These are phyloP conservation scores for Tarenaya hassleriana DNA, from an alignment of 345 rosid genomes.

Conservation along the genomic window DNA sequence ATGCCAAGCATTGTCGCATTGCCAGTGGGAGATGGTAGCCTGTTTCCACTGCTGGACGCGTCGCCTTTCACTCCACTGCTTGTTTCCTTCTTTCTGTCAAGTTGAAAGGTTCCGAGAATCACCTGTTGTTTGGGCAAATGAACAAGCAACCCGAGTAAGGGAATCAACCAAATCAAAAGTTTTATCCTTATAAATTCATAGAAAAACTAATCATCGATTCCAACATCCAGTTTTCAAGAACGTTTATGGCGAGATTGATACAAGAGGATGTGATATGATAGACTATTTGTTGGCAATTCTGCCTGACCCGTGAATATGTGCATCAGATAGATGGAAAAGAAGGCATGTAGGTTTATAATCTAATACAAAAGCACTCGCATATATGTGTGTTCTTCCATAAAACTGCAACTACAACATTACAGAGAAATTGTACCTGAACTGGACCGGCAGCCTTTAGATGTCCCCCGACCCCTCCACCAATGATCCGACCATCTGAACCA, in stretches of 20 bases:
- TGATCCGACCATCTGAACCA: constrained; percentile 59
- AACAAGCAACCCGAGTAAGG: too few species aligned
- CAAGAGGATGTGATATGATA: not conserved
- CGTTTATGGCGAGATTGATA: not conserved
- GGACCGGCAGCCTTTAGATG: constrained; percentile 81
- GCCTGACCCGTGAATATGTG: too few species aligned
- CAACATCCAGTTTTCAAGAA: too few species aligned
- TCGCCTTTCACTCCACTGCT: constrained; percentile 39
- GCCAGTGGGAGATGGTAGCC: constrained; percentile 50
- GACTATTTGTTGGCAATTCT: too few species aligned
- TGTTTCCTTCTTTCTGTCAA: constrained; percentile 47
- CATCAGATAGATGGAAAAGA: not conserved
- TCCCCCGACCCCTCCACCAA: constrained; percentile 95
- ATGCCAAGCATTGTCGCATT: constrained; percentile 24
- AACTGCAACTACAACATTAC: not conserved
- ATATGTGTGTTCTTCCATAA: not conserved
- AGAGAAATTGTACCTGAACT: constrained; percentile 72
- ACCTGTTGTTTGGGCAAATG: constrained; percentile 34
- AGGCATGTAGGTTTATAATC: not conserved
- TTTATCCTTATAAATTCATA: too few species aligned
- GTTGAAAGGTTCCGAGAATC: constrained; percentile 56
- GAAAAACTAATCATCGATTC: too few species aligned
- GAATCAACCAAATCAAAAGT: too few species aligned
- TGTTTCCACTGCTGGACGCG: constrained; percentile 41
- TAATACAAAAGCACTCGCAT: not conserved